Conservation (phyloP, 2,329 filamentous ascomycete species). For the Parafenestella ontariensis region DNA sequence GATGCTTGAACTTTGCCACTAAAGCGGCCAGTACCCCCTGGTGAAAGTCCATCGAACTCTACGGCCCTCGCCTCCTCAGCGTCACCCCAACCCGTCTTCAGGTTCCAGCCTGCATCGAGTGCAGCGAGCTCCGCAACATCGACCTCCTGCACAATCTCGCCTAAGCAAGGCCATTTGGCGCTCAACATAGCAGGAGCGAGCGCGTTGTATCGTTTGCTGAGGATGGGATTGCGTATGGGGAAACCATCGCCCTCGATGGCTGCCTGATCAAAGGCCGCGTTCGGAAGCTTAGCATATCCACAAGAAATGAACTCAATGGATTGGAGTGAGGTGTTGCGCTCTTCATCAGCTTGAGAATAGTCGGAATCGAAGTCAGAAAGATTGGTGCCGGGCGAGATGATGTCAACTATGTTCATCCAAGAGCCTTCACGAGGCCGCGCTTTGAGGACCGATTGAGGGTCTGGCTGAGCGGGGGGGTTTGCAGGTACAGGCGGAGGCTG, state of each 20-base stretch:
- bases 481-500: constrained; percentile 10
- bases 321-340: constrained; percentile 44
- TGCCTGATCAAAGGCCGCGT: constrained; percentile 42
- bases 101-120: constrained; percentile 43
- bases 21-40: constrained; percentile 53
- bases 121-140: constrained; percentile 39
- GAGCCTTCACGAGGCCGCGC: constrained; percentile 52
- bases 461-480: not conserved
- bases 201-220: constrained; percentile 37
- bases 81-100: constrained; percentile 42
- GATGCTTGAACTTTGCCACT: constrained; percentile 35
- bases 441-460: constrained; percentile 41
- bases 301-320: constrained; percentile 65
- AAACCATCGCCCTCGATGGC: constrained; percentile 33
- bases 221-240: constrained; percentile 21
- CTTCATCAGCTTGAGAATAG: constrained; percentile 39
- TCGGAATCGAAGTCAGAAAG: constrained; percentile 51
- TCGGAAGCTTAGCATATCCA: constrained; percentile 62
- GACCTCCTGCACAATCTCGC: constrained; percentile 50
- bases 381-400: constrained; percentile 57
- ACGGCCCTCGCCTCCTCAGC: constrained; percentile 44
- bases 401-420: constrained; percentile 60
- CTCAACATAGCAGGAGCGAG: constrained; percentile 49
- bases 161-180: constrained; percentile 46
- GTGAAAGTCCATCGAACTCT: constrained; percentile 50